phyloP scores from a whole-genome alignment of 495 filamentous ascomycete genomes.

The Podospora appendiculata region DNA sequence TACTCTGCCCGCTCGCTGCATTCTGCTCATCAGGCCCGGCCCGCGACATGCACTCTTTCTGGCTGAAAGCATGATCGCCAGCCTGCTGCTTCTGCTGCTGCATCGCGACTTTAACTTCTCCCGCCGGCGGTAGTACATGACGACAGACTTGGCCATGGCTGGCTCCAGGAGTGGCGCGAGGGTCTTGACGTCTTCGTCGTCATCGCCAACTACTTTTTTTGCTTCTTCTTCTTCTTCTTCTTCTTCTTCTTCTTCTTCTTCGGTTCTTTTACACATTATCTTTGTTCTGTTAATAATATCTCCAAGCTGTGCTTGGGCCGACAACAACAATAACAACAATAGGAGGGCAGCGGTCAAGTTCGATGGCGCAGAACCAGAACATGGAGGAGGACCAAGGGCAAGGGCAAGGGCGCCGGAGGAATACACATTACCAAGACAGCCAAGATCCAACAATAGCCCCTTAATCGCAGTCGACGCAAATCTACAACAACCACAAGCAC shows the following conservation, averaged over 20 bases:
- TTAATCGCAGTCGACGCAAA: too few species aligned
- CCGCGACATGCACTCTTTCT: slow-evolving; percentile 2
- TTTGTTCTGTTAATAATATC: slow-evolving; percentile 1
- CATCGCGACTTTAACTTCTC: slow-evolving; percentile 10
- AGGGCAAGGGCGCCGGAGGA: background rate
- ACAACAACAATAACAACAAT: background rate
- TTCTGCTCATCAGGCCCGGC: background rate
- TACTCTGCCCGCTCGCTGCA: too few species aligned
- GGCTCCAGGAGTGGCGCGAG: slow-evolving; percentile 6
- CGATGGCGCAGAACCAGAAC: too few species aligned
- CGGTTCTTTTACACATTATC: background rate
- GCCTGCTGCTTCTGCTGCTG: slow-evolving; percentile 1
- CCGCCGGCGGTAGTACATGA: slow-evolving; percentile 19
- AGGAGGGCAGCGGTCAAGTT: too few species aligned
- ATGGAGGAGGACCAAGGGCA: background rate
- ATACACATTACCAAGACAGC: background rate
- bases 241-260: slow-evolving; percentile 8
- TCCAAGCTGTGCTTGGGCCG: slow-evolving; percentile 18
- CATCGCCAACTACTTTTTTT: background rate
- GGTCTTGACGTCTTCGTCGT: slow-evolving; percentile 3
- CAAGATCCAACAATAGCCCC: background rate
- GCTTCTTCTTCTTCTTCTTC: slow-evolving; percentile 1
- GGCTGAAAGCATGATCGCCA: slow-evolving; percentile 26
- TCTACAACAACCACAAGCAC: too few species aligned
- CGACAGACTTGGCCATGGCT: slow-evolving; percentile 10